Evolutionary conservation across 129 eudicot species (phyloP), one percentile per base, ranked within the genome.

Genomic region (Lonicera japonica): DNA sequence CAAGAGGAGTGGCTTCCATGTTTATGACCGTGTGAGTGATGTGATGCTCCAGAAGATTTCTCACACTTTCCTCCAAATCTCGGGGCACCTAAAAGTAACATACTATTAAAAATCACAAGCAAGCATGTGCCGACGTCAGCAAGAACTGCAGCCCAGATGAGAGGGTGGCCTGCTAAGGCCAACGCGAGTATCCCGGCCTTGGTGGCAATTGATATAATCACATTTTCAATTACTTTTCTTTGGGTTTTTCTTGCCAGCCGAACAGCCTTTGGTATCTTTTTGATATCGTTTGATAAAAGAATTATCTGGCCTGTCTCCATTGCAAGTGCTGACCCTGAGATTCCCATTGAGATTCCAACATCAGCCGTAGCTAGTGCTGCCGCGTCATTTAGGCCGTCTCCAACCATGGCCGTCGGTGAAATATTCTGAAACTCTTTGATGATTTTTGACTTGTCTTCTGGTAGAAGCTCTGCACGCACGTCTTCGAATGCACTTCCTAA

Each of bases 281-380:
- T 62, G 39, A 92, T 78, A 72, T 92, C 99, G 57, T 87, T 88
- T 1, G 99, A 82, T 96, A 92, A 82, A 0, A 92, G 80, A 38
- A 88, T 75, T 20, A 92, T 72, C 11, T 88, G 78, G 1, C 99
- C 99, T 0, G 96, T 80, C 61, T 92, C 96, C 5, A 87, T 82
- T 64, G 99, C 99, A n/a, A 92, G 89, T 16, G 99, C 89, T 4
- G 99, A 92, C 6, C 99, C 99, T 0, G 99, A 87, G 12, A 92
- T 75, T 12, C 99, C 99, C 99, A 92, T 92, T n/a, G 99, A 85
- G 46, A 92, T 88, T 10, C 99, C 99, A 9, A 92, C 71, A 61
- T 87, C 80, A 4, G 99, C 96, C 1, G 89, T 88, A 18, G 96
- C 96, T 77, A 92, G 72, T 34, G 99, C 99, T 10, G 94, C 91